Base-by-base conservation (phyloP, 1,139 yeast species). In the Candida pseudoviswanathii region DNA sequence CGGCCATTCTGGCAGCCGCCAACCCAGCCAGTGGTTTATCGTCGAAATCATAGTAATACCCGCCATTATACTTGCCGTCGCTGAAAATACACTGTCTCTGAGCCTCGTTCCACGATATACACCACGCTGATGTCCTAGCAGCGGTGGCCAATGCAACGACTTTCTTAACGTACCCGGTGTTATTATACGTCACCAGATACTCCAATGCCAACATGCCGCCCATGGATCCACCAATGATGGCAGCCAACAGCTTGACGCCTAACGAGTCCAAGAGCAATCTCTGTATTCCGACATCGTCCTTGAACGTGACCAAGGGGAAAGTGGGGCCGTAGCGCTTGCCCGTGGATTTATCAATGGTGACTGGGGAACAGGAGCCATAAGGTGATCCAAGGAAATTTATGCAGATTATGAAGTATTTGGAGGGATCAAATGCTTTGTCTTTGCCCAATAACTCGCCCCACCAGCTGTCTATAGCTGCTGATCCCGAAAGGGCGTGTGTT, bases 201-300 rank as follows among this genome's bases (percentile, higher is more conserved):
- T 94, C 99, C 56, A 94, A 71, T 0, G 94, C 92, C 47, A 91
- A 71, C 99, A 94, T 94, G n/a, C 99, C 99, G 36, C 99, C 99
- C 99, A 94, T 94, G 29, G 98, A 92, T 0, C 99, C 99, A 30
- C 99, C 99, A 50, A 94, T 81, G 3, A 89, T 96, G 45, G 86
- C 81, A 1, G 98, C 97, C 38, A 94, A 73, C 49, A 83, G 80
- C 50, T 77, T 78, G 27, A 94, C 89, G 0, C 88, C 90, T 46
- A 94, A 70, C 27, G 89, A 90, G 54, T 81, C 85, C 49, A 94
- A 73, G 4, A 94, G 85, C 50, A 85, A 65, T 57, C 75, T 82
- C 60, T 94, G 98, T n/a, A 94, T 81, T 11, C 78, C 77, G 6
- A 90, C 89, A 60, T 94, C 99, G 62, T 94, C 99, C 54, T 96